Evolutionary conservation across 495 filamentous ascomycete species (phyloP), one percentile per base, ranked within the genome.

Genomic region (Astrothelium subdiscretum): DNA sequence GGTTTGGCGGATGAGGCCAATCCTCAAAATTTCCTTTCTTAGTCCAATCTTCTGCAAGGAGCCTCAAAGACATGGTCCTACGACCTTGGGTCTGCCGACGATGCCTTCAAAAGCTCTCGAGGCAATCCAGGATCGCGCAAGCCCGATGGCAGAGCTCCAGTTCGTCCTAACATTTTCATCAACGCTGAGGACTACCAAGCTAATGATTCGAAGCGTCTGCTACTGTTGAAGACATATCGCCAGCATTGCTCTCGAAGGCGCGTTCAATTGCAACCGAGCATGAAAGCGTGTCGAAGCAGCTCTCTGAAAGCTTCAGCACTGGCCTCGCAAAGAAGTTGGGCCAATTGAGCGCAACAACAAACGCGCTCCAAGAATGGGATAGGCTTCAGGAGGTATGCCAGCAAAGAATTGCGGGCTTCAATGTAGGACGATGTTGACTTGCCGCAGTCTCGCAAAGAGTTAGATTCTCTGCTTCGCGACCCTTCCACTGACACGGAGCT

Each of bases 271-370:
- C 84, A 31, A 69, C 72, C 32, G 87, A 95, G 67, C 88, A 95
- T 73, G 74, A 83, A n/a, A 74, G 75, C 4, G 77, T 89, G 22
- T 79, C 81, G 0, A 71, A 83, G 29, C 78, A 80, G 67, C 70
- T 88, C 31, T 70, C 75, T 48, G 72, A 79, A 40, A 76, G 81
- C 59, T 98, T 91, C 70, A 88, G 96, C 69, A 70, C 81, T 0
- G 83, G 82, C 64, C 77, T 81, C 3, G 89, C 91, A 3, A 94
- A 89, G 75, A 83, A 87, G 64, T 76, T 85, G 2, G 91, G 92
- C 51, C 89, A 95, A 71, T 74, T 95, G 43, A 79, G 83, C 31
- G 74, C 78, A n/a, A 81, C 95, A 10, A 80, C 84, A 32, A 71
- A 75, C 27, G 86, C 88, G 1, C 70, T 96, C 63, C 83, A 81